A percentile compares a stretch with the other conserved stretches of the same genome.
Conservation (phyloP, 805 yeast genomes). For the Starmerella tilneyi region DNA sequence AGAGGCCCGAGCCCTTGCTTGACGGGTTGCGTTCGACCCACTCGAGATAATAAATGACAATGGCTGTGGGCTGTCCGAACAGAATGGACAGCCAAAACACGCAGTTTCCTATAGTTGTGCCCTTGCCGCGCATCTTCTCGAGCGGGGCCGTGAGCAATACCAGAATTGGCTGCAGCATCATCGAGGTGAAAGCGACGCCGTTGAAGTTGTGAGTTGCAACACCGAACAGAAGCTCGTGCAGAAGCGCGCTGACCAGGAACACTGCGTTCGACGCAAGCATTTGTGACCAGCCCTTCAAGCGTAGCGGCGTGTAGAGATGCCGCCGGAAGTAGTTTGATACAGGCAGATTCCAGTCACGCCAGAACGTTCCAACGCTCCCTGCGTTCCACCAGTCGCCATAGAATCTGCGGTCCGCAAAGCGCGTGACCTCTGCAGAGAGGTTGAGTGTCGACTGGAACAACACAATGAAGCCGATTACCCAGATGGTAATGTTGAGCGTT, state of each 20-base stretch:
- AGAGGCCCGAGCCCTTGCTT: conserved; percentile 10
- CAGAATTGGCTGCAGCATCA: conserved; percentile 38
- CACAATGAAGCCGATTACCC: conserved; percentile 38
- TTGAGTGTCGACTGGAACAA: conserved; percentile 38
- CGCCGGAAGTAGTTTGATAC: conserved; percentile 37
- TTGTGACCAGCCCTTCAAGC: conserved; percentile 30
- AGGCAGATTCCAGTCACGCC: conserved; percentile 41
- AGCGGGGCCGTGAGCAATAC: conserved; percentile 36
- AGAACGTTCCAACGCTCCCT: conserved; percentile 39
- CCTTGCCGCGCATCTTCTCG: conserved; percentile 35
- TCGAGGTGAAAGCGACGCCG: conserved; percentile 39
- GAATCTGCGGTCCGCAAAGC: conserved; percentile 39
- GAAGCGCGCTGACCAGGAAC: conserved; percentile 37
- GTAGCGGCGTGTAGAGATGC: conserved; percentile 36
- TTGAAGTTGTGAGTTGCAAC: conserved; percentile 39
- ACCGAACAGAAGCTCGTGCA: conserved; percentile 41
- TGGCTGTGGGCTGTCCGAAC: conserved; percentile 40
- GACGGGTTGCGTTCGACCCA: conserved; percentile 30
- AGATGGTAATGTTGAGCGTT: conserved; percentile 35
- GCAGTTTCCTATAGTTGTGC: conserved; percentile 38
- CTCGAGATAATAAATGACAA: conserved; percentile 37
- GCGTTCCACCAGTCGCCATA: conserved; percentile 45
- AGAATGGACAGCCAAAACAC: conserved; percentile 40
- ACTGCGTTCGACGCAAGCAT: conserved; percentile 32
- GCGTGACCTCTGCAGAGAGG: conserved; percentile 37